Base-by-base conservation (phyloP, 345 rosid genomes). In the Salix udensis region DNA sequence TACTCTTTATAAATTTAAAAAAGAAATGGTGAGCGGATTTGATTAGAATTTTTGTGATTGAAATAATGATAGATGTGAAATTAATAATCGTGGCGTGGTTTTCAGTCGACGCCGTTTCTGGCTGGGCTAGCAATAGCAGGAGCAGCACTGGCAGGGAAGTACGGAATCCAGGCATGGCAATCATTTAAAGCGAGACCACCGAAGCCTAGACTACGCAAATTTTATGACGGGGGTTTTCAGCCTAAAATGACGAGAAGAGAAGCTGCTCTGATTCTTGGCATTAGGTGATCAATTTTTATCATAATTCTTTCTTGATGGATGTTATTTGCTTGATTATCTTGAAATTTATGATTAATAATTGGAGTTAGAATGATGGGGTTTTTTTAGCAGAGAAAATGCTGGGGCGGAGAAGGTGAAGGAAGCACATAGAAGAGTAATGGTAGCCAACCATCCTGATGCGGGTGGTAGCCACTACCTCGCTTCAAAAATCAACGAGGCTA, bases 381-480 rank as follows among this genome's bases (percentile, higher is more conserved):
- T 46, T 46, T 46, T 46, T 4, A 46, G 77, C 81, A 92, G 97
- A 88, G 96, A 91, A 79, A 86, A 67, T 77, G 92, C 89, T 12
- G 28, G 91, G 24, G 77, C 87, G 0, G 97, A 87, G 67, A 92
- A 94, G 82, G 91, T 92, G 64, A 91, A 88, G 86, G 97, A 92
- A 85, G 98, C 97, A 19, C 97, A 94, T 74, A 85, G 94, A 85
- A 90, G 69, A 85, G 97, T 90, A 26, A 91, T 94, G 97, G 95
- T 91, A 24, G 98, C 98, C 65, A 92, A 92, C 86, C 97, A 90
- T 80, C 97, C 95, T 1, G 97, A 91, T 81, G 95, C 96, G 1
- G 98, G 97, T 42, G 98, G 97, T 50, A 91, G 98, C 82, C 94
- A 94, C 83, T 94, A 88, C 86, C 84, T 94, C 7, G 97, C 97